These are phyloP conservation scores for Emmonsiellopsis sp. DNA, from an alignment of 2,329 filamentous ascomycete species.

Conservation along the genomic window DNA sequence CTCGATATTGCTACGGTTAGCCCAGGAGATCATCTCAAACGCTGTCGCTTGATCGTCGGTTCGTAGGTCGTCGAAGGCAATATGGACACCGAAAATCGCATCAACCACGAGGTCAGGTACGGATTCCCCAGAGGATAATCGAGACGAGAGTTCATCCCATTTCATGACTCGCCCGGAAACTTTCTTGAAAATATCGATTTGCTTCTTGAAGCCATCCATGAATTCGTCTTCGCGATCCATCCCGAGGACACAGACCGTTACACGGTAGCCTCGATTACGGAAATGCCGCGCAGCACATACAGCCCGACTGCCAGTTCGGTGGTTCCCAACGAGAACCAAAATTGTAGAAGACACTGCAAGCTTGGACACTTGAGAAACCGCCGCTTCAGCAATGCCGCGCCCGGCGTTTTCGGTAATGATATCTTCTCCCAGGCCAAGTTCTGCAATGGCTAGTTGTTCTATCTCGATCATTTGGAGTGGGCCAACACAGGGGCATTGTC, in stretches of 20 bases:
- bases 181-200: constrained; percentile 74
- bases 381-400: constrained; percentile 70
- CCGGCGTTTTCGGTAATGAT: constrained; percentile 89
- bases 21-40: constrained; percentile 87
- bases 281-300: constrained; percentile 80
- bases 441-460: constrained; percentile 80
- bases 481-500: constrained; percentile 48
- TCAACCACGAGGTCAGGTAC: constrained; percentile 77
- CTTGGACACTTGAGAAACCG: constrained; percentile 60
- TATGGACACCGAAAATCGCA: constrained; percentile 74
- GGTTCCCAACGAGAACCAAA: constrained; percentile 88
- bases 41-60: constrained; percentile 73
- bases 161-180: constrained; percentile 65
- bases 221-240: constrained; percentile 74
- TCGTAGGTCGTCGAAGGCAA: constrained; percentile 79
- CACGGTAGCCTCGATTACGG: constrained; percentile 68
- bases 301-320: constrained; percentile 75
- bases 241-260: constrained; percentile 75
- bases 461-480: constrained; percentile 84
- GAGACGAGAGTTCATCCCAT: constrained; percentile 49
- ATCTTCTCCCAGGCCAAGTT: constrained; percentile 77
- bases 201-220: constrained; percentile 68
- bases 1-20: constrained; percentile 74
- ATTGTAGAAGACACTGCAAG: constrained; percentile 46
- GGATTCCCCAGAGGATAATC: constrained; percentile 44